Conservation (phyloP, 495 filamentous ascomycete genomes). For the Penicillium riverlandense region DNA sequence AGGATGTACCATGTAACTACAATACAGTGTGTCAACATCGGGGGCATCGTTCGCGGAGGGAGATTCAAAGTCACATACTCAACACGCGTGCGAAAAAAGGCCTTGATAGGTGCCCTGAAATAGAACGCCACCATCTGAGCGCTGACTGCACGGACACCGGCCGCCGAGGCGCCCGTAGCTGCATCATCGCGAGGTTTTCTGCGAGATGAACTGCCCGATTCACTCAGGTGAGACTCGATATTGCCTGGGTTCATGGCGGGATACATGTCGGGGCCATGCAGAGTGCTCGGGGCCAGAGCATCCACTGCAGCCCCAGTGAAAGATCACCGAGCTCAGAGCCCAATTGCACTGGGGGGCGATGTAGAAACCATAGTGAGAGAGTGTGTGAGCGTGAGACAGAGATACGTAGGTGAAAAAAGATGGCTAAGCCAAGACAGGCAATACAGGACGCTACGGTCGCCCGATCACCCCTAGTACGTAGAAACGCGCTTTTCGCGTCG, state of each 20-base stretch:
- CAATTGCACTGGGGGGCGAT: background rate
- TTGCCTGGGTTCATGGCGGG: slow-evolving; percentile 12
- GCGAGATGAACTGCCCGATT: slow-evolving; percentile 9
- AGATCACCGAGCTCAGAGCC: no score
- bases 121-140: slow-evolving; percentile 79
- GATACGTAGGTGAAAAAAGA: background rate
- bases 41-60: background rate
- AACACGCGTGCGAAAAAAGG: slow-evolving; percentile 81
- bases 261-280: background rate
- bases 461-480: slow-evolving; percentile 3
- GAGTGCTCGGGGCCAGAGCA: no score
- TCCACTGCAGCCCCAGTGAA: no score
- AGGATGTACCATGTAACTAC: slow-evolving; percentile 52
- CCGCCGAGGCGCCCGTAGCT: slow-evolving; percentile 68
- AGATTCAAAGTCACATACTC: slow-evolving; percentile 52
- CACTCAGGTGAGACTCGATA: slow-evolving; percentile 12
- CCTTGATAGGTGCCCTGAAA: slow-evolving; percentile 80
- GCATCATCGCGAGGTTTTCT: slow-evolving; percentile 56
- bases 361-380: no score
- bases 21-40: slow-evolving; percentile 27
- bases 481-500: slow-evolving; percentile 28
- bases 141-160: slow-evolving; percentile 70
- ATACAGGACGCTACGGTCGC: slow-evolving; percentile 14
- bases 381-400: background rate
- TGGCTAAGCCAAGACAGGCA: slow-evolving; percentile 14